A percentile compares a stretch with the other conserved stretches of the same genome.
phyloP scores from a whole-genome alignment of 768 basidiomycete genomes.

The Xerocomus brunneocitrinus region DNA sequence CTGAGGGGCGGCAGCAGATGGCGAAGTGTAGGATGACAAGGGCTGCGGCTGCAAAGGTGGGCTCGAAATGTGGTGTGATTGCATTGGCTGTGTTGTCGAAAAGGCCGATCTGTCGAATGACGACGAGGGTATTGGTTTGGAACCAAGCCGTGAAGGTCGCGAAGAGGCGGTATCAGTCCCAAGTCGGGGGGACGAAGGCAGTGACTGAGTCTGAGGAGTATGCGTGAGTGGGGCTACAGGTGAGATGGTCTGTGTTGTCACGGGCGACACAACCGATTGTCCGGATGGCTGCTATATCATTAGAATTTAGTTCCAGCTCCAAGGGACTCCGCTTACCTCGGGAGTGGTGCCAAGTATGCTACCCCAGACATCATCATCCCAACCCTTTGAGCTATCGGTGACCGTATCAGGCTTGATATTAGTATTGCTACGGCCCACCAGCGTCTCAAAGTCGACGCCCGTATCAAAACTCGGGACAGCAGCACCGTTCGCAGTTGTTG shows the following conservation, averaged over 20 bases:
- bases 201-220: conserved; percentile 30
- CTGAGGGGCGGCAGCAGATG: conserved; percentile 11
- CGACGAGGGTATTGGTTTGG: conserved; percentile 32
- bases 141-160: conserved; percentile 39
- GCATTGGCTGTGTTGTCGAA: conserved; percentile 22
- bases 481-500: conserved; percentile 43
- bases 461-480: conserved; percentile 36
- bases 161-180: conserved; percentile 27
- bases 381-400: conserved; percentile 40
- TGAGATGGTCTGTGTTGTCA: conserved; percentile 13
- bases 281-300: conserved; percentile 15
- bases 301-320: not conserved
- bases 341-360: conserved; percentile 55
- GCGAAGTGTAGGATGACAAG: conserved; percentile 8
- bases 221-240: conserved; percentile 5
- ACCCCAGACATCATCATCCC: conserved; percentile 87
- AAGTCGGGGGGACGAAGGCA: conserved; percentile 37
- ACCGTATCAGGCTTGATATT: conserved; percentile 43
- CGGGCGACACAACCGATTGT: conserved; percentile 11
- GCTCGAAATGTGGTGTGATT: conserved; percentile 15
- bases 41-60: conserved; percentile 21
- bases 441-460: conserved; percentile 78
- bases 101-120: conserved; percentile 33
- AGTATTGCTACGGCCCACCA: conserved; percentile 60
- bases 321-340: conserved; percentile 17